Percentiles rank a stretch among this genome's conserved stretches.
These are phyloP conservation scores for Arthroderma sp. DNA, from an alignment of 2,329 filamentous ascomycete genomes.

Conservation along the genomic window DNA sequence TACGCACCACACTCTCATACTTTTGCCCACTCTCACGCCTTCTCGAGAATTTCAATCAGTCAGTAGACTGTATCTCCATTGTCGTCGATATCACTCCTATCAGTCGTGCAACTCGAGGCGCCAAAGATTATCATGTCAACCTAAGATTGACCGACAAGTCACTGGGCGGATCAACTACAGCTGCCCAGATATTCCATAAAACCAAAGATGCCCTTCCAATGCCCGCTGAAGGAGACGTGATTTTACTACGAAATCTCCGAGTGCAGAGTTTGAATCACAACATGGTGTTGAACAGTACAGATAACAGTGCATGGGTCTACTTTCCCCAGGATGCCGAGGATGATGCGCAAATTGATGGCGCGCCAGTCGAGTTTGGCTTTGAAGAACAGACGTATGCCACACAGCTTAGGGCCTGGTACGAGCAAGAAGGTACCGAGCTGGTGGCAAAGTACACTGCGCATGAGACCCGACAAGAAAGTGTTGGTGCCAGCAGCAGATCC, in stretches of 20 bases:
- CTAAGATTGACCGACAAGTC: slow-evolving; percentile 36
- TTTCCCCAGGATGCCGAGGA: slow-evolving; percentile 23
- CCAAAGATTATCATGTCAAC: slow-evolving; percentile 31
- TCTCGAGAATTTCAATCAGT: slow-evolving; percentile 30
- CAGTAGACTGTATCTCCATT: slow-evolving; percentile 34
- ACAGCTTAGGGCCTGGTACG: slow-evolving; percentile 33
- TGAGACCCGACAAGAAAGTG: slow-evolving; percentile 14
- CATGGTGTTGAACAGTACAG: slow-evolving; percentile 31
- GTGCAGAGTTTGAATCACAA: slow-evolving; percentile 32
- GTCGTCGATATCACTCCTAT: slow-evolving; percentile 25
- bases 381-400: slow-evolving; percentile 29
- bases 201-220: slow-evolving; percentile 30
- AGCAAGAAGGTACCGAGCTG: slow-evolving; percentile 24
- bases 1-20: slow-evolving; percentile 33
- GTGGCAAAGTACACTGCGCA: slow-evolving; percentile 21
- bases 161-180: slow-evolving; percentile 27
- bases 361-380: slow-evolving; percentile 30
- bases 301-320: slow-evolving; percentile 38
- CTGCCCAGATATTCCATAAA: slow-evolving; percentile 34
- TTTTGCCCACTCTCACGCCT: slow-evolving; percentile 34
- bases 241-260: slow-evolving; percentile 37
- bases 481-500: slow-evolving; percentile 23
- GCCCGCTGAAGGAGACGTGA: slow-evolving; percentile 28
- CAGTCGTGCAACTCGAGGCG: slow-evolving; percentile 26
- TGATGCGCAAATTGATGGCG: slow-evolving; percentile 24